Base-by-base conservation (phyloP, 495 filamentous ascomycete genomes). In the Thozetella sp. region DNA sequence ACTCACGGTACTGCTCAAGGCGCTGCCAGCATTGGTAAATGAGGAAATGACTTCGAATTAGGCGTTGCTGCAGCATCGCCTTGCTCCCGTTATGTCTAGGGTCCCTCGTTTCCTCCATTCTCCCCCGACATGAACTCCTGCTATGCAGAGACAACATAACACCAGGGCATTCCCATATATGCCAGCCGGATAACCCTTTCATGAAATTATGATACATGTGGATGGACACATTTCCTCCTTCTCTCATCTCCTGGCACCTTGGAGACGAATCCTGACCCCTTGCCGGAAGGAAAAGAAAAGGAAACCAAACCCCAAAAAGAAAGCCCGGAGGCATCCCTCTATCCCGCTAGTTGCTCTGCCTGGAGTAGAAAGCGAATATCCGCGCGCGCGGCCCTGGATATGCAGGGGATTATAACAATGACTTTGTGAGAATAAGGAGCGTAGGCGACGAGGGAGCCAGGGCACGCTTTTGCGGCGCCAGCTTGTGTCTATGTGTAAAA, bases 401-500 rank as follows among this genome's bases (percentile, higher is more conserved):
- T 53, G 54, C 40, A 48, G 50, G 46, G 11, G 37, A 69, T 65
- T 67, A 69, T 57, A 69, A 69, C 24, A 51, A 48, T 57, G 53
- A 58, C 43, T 52, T 37, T 27, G 27, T 51, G 55, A 54, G 24
- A 56, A 20, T 3, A 56, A 56, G 23, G 17, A 25, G 54, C 22
- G 37, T 45, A 51, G 25, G 22, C 15, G n/a, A 23, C 22, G 34
- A 51, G 19, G 6, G 23, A 25, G 17, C 15, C 22, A 50, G 19
- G 37, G 22, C 12, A n/a, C 11, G 20, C 15, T 9, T 15, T 17
- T 13, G 34, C 22, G 22, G 25, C 15, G 37, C 20, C 26, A 51
- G 40, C 17, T 17, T 20, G 30, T 20, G 34, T 24, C 27, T 70
- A 82, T n/a, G 76, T 71, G 66, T 88, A 93, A 53, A 93, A 70